Evolutionary conservation across 257 asterid genomes (phyloP).

Genomic region (Forsythia suspensa): DNA sequence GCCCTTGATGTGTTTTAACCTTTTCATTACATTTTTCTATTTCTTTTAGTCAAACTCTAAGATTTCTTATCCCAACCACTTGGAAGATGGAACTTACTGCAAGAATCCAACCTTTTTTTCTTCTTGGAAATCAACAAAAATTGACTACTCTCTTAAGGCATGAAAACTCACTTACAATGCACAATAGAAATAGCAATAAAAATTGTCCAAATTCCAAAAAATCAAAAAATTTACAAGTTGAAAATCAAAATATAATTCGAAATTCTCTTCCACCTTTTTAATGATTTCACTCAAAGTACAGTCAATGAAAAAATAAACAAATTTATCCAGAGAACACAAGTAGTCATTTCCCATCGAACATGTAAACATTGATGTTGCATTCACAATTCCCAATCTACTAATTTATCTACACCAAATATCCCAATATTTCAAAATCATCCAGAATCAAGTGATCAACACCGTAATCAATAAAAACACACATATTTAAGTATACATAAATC

Average conservation of each 20-base stretch:
- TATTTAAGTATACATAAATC: background rate
- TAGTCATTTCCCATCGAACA: background rate
- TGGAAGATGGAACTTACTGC: background rate
- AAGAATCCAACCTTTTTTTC: background rate
- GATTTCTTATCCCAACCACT: background rate
- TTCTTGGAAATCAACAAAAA: background rate
- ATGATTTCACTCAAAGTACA: background rate
- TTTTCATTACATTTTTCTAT: background rate
- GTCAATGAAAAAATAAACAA: background rate
- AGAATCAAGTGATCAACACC: constrained; percentile 10
- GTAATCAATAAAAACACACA: background rate
- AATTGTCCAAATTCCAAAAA: background rate
- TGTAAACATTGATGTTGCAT: background rate
- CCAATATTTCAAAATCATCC: constrained; percentile 1
- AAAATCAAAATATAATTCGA: background rate
- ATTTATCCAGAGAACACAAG: background rate
- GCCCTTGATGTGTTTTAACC: background rate
- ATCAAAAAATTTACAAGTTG: background rate
- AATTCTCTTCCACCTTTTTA: background rate
- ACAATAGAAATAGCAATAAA: background rate
- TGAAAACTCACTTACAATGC: background rate
- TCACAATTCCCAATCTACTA: background rate
- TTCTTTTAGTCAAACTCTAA: background rate
- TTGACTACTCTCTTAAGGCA: background rate
- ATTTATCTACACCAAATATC: background rate